Evolutionary conservation across 208 protist genomes (phyloP).

Genomic region (Trypanosoma brucei): DNA sequence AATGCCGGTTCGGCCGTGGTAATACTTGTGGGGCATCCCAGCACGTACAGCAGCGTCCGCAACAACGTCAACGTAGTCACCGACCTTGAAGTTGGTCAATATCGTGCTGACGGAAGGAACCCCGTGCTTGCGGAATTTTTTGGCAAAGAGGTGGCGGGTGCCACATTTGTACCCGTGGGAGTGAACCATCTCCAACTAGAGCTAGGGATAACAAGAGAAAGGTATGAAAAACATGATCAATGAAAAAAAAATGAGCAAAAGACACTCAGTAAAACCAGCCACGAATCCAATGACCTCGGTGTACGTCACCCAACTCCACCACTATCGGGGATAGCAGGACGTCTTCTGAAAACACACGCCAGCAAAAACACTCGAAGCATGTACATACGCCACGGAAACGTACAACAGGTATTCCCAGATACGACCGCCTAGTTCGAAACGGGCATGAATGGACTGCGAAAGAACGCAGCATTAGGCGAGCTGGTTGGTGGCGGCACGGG

Average conservation of each 20-base stretch:
- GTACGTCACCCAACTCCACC: too few species aligned
- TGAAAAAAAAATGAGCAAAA: not conserved
- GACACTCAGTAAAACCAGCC: too few species aligned
- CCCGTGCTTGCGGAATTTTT: slow-evolving; percentile 96
- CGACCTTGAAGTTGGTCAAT: slow-evolving; percentile 96
- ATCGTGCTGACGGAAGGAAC: slow-evolving; percentile 92
- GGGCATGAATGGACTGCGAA: not conserved
- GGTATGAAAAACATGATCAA: slow-evolving; percentile 3
- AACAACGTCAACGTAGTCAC: slow-evolving; percentile 99
- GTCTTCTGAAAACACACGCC: too few species aligned
- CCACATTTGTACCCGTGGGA: slow-evolving; percentile 96
- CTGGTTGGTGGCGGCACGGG: not conserved
- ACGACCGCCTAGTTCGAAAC: too few species aligned
- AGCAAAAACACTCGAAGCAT: too few species aligned
- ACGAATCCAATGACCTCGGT: too few species aligned
- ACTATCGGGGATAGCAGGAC: too few species aligned
- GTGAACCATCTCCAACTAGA: slow-evolving; percentile 67
- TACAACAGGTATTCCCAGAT: too few species aligned
- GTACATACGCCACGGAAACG: too few species aligned
- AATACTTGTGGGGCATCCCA: slow-evolving; percentile 99
- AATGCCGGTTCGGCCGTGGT: slow-evolving; percentile 99
- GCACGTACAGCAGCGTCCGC: slow-evolving; percentile 98
- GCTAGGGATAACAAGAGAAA: slow-evolving; percentile 1
- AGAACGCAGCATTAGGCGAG: not conserved
- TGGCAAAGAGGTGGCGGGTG: slow-evolving; percentile 97